Base-by-base conservation (phyloP, 495 filamentous ascomycete genomes). In the Choiromyces venosus region DNA sequence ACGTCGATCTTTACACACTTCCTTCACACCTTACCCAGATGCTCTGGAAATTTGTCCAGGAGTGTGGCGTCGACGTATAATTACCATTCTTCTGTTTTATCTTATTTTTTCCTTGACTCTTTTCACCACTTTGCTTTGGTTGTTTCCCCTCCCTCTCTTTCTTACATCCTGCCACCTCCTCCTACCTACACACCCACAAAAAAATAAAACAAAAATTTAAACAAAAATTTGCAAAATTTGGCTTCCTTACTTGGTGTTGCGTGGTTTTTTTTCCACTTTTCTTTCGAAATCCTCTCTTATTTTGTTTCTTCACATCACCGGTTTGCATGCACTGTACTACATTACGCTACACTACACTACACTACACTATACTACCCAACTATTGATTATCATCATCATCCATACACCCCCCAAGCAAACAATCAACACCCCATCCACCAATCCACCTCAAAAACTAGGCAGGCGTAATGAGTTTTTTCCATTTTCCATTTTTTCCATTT, bases 1-100 rank as follows among this genome's bases (percentile, higher is more conserved):
- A 97, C 73, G 94, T 99, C 71, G 96, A 99, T 80, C 87, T 99
- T 29, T 98, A 96, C 83, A 98, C 96, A 25, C 86, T 99, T 33
- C 94, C 96, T 1, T 94, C 97, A 68, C 80, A 83, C 21, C 84
- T 92, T 3, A 85, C 90, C 73, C 96, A 96, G 83, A 92, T 92
- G 90, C 90, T 99, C 38, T 98, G 94, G 94, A 96, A 78, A 38
- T 80, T 80, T 71, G 79, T 80, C 25, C 78, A 80, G 46, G 79
- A 80, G 37, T 76, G 78, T 29, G 78, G 78, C 4, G 77, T 80
- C 25, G 77, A 78, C 12, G 75, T 78, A 73, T 78, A 65, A 78
- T 61, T 37, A 12, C 33, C 25, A 4, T 37, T 67, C n/a, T 67
- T 39, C 19, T 56, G 14, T 56, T 56, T 56, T 56, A 16, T 56